A percentile compares a stretch with the other conserved stretches of the same genome.
These are phyloP conservation scores for Hippophae tibetana DNA, from an alignment of 306 rosid genomes.

Conservation along the genomic window DNA sequence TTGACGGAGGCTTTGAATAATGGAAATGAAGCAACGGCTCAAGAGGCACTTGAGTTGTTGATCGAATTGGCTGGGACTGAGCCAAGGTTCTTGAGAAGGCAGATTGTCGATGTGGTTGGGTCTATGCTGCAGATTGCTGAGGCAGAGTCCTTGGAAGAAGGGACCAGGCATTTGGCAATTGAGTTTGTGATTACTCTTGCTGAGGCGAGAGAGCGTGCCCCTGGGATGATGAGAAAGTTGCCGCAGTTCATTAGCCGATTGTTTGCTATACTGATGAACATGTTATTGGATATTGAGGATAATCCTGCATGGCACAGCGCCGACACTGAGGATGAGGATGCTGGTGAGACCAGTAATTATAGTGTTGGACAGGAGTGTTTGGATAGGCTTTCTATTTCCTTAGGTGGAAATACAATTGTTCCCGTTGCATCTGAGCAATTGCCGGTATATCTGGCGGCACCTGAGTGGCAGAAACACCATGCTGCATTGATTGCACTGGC, in stretches of 20 bases:
- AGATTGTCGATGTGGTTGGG: slow-evolving; percentile 78
- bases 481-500: slow-evolving; percentile 87
- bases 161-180: slow-evolving; percentile 83
- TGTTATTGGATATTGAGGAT: slow-evolving; percentile 79
- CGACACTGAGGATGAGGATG: slow-evolving; percentile 80
- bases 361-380: slow-evolving; percentile 95
- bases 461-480: slow-evolving; percentile 92
- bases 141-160: slow-evolving; percentile 79
- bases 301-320: slow-evolving; percentile 83
- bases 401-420: slow-evolving; percentile 93
- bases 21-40: slow-evolving; percentile 87
- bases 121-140: slow-evolving; percentile 88
- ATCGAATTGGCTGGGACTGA: slow-evolving; percentile 87
- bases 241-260: slow-evolving; percentile 85
- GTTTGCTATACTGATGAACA: slow-evolving; percentile 79
- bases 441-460: slow-evolving; percentile 73
- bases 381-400: slow-evolving; percentile 77
- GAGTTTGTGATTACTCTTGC: slow-evolving; percentile 92
- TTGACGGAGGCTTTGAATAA: slow-evolving; percentile 71
- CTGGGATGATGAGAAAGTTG: slow-evolving; percentile 95
- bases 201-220: slow-evolving; percentile 90
- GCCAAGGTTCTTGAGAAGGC: slow-evolving; percentile 79
- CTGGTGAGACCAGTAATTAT: slow-evolving; percentile 75
- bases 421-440: slow-evolving; percentile 92
- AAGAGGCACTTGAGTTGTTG: slow-evolving; percentile 82